phyloP scores from a whole-genome alignment of 805 yeast species.

The Ogataea nitratoaversa region DNA sequence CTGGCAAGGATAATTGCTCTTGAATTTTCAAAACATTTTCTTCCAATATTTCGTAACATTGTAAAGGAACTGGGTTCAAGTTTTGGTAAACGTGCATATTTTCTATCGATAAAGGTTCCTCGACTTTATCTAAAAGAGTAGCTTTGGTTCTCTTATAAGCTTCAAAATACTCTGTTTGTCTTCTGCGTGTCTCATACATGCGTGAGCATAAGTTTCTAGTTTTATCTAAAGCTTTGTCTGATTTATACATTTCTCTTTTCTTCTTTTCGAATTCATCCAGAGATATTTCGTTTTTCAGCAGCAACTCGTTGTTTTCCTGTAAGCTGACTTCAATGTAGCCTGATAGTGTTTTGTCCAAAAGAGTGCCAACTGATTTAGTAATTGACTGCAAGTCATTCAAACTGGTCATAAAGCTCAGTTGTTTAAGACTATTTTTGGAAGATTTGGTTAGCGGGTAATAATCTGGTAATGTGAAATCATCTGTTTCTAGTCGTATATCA shows the following conservation, averaged over 20 bases:
- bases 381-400: conserved; percentile 5
- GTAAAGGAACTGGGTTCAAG: conserved; percentile 10
- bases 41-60: conserved; percentile 19
- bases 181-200: conserved; percentile 5
- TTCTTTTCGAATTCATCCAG: conserved; percentile 11
- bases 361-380: conserved; percentile 9
- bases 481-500: background rate
- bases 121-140: conserved; percentile 18
- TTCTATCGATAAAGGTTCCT: conserved; percentile 20
- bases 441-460: conserved; percentile 21
- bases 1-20: background rate
- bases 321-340: conserved; percentile 15
- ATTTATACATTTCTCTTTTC: conserved; percentile 9
- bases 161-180: conserved; percentile 6
- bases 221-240: conserved; percentile 11
- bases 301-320: conserved; percentile 16
- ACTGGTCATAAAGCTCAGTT: conserved; percentile 5
- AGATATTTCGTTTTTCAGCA: conserved; percentile 9
- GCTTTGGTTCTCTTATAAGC: conserved; percentile 19
- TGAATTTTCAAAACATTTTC: conserved; percentile 5
- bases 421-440: conserved; percentile 11
- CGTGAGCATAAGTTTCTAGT: conserved; percentile 8
- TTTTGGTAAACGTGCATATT: conserved; percentile 22
- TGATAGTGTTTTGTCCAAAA: conserved; percentile 11
- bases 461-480: conserved; percentile 17